Percentiles rank a stretch among this genome's conserved stretches.
These are phyloP conservation scores for Trypanosoma conorhini DNA, from an alignment of 208 protist genomes.

Conservation along the genomic window DNA sequence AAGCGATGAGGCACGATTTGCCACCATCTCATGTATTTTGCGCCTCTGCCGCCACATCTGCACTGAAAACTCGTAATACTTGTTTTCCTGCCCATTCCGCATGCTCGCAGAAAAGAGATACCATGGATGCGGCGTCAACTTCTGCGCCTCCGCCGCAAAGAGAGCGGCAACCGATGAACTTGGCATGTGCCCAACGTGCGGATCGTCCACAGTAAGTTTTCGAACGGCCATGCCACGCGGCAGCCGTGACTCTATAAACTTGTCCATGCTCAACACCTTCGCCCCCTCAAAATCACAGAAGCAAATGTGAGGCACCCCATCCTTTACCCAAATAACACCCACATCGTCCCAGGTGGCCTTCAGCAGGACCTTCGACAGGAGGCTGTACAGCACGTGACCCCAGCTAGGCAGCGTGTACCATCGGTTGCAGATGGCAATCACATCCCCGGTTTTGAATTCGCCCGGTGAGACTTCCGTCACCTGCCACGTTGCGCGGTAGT, in stretches of 20 bases:
- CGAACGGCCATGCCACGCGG: constrained; percentile 77
- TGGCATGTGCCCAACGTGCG: constrained; percentile 16
- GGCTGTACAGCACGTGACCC: constrained; percentile 70
- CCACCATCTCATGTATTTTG: constrained; percentile 61
- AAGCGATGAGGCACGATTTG: constrained; percentile 36
- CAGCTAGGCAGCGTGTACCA: constrained; percentile 88
- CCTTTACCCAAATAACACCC: constrained; percentile 59
- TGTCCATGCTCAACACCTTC: constrained; percentile 57
- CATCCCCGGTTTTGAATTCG: constrained; percentile 73
- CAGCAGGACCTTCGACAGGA: constrained; percentile 79
- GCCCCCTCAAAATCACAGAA: constrained; percentile 71
- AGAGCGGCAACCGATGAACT: constrained; percentile 46
- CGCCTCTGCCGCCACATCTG: constrained; percentile 66
- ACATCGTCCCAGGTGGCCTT: constrained; percentile 90
- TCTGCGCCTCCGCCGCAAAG: constrained; percentile 59
- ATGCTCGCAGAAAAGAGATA: constrained; percentile 83
- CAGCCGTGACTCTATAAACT: constrained; percentile 54
- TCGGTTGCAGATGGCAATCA: constrained; percentile 84
- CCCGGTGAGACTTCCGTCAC: constrained; percentile 42
- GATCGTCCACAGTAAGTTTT: constrained; percentile 44
- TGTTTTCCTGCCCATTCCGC: constrained; percentile 60
- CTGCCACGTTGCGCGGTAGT: constrained; percentile 82
- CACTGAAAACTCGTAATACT: constrained; percentile 77
- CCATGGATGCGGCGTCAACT: constrained; percentile 67
- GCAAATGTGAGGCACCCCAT: constrained; percentile 62